Conservation (phyloP, 495 filamentous ascomycete genomes). For the Talaromyces thailandensis region DNA sequence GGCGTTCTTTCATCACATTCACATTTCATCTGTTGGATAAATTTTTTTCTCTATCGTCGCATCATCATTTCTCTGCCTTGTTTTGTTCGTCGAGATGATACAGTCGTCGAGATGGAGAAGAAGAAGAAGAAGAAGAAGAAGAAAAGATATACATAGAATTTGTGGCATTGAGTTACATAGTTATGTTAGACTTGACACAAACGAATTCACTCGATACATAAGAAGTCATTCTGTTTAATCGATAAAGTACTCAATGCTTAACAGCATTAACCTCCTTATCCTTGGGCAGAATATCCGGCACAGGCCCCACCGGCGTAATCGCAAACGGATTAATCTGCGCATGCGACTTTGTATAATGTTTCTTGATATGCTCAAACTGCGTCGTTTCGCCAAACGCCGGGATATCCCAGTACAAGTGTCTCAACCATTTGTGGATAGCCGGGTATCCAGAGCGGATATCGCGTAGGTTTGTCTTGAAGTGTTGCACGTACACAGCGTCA, state of each 20-base stretch:
- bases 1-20: conserved; percentile 3
- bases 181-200: not conserved
- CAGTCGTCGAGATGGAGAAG: not conserved
- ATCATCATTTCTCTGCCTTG: not conserved
- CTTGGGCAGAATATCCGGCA: conserved; percentile 51
- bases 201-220: not conserved
- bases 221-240: not conserved
- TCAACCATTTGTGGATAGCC: conserved; percentile 56
- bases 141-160: not conserved
- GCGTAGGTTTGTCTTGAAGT: conserved; percentile 86
- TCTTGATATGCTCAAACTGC: conserved; percentile 63
- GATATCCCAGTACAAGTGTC: conserved; percentile 59
- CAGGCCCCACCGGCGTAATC: conserved; percentile 58
- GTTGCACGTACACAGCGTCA: conserved; percentile 83
- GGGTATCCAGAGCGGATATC: conserved; percentile 76
- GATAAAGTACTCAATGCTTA: not conserved
- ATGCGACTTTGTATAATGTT: conserved; percentile 64
- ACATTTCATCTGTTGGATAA: not conserved
- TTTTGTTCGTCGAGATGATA: not conserved
- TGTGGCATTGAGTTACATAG: not conserved
- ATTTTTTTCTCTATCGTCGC: not conserved
- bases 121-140: not conserved
- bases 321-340: conserved; percentile 54
- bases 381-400: conserved; percentile 55
- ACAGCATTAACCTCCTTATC: conserved; percentile 53